These are phyloP conservation scores for Amphicarpaea edgeworthii DNA, from an alignment of 306 rosid species.

Conservation along the genomic window DNA sequence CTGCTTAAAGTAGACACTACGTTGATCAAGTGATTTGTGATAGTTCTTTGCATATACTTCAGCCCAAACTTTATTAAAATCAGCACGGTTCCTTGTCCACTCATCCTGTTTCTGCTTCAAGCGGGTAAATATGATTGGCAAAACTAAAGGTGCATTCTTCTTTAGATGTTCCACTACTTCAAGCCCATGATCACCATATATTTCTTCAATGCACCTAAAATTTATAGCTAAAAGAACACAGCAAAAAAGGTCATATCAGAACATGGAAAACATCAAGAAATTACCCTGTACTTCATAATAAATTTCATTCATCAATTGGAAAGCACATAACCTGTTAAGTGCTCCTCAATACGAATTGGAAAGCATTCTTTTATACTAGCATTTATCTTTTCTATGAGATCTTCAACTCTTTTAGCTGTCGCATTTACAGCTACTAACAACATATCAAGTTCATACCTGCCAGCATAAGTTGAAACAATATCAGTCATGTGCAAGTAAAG, in stretches of 20 bases:
- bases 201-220: conserved; percentile 83
- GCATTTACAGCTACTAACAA: conserved; percentile 85
- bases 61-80: conserved; percentile 88
- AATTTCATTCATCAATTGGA: conserved; percentile 43
- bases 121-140: conserved; percentile 86
- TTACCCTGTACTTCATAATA: conserved; percentile 31
- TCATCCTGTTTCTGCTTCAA: conserved; percentile 97
- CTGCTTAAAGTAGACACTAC: conserved; percentile 95
- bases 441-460: conserved; percentile 90
- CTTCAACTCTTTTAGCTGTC: conserved; percentile 73
- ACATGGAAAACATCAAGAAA: conserved; percentile 41
- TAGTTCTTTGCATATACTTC: conserved; percentile 87
- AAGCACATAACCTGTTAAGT: conserved; percentile 73
- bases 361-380: conserved; percentile 62
- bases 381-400: conserved; percentile 77
- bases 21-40: conserved; percentile 97
- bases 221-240: conserved; percentile 66
- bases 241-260: conserved; percentile 38
- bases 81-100: conserved; percentile 85
- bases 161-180: conserved; percentile 85
- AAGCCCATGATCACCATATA: conserved; percentile 97
- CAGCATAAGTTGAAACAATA: conserved; percentile 39
- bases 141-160: conserved; percentile 79
- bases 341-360: conserved; percentile 82
- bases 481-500: conserved; percentile 44